Evolutionary conservation across 2,329 filamentous ascomycete genomes (phyloP), one percentile per base, ranked within the genome.

Genomic region (Fusarium pseudonygamai): DNA sequence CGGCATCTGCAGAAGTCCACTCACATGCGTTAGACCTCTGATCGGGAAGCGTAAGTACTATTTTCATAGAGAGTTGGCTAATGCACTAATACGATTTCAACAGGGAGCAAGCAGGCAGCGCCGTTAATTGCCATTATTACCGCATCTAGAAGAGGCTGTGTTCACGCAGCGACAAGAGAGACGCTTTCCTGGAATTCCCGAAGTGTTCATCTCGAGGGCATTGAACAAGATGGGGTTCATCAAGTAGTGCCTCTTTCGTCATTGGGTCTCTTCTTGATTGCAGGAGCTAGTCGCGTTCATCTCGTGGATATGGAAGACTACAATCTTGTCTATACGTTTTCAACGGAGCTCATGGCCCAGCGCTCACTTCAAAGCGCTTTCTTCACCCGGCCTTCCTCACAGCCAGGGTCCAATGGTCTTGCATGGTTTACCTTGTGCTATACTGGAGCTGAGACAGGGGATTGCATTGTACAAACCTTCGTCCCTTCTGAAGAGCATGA

Each of bases 401-500:
- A 83, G 82, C 67, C 89, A 87, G 88, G 87, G 20, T 86, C 86
- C 3, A 82, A 86, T 3, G 88, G 90, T 1, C 81, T 95, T 3
- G 85, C 85, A 34, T 90, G 87, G 20, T 84, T 94, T n/a, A 90
- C 88, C 1, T 81, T 94, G 28, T 88, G 87, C 18, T 94, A 93
- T 77, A 86, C 86, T 7, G 87, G 88, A 66, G 82, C 84, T 8
- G 88, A 90, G 26, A 89, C 88, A 0, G 87, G 88, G 16, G 87
- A 91, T 55, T 89, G 91, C 64, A 85, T 93, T 26, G 83, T 94
- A 70, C 90, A 93, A 60, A 91, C 87, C 0, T 93, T 91, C 75
- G 83, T 86, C 1, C 87, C 90, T 1, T 81, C 85, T 15, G 82
- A 85, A 36, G 87, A 89, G 16, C 85, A 81, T 40, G 87, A 85